Percentiles rank a stretch among this genome's conserved stretches.
Conservation (phyloP, 257 asterid genomes). For the Euphrasia confusa region DNA sequence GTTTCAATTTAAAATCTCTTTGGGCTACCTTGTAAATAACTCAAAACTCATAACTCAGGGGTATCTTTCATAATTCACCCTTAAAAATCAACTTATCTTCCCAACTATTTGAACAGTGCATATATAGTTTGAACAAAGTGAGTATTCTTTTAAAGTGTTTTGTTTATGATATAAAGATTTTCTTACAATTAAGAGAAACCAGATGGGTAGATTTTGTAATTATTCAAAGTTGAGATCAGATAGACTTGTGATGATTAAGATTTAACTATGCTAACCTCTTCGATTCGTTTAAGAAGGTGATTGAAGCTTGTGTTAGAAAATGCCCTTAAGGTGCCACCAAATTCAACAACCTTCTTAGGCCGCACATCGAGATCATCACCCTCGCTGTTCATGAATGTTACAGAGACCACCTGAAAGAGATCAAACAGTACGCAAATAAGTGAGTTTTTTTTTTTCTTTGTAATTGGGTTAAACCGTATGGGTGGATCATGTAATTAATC, state of each 20-base stretch:
- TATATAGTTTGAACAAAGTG: no score
- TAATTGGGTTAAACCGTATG: not conserved
- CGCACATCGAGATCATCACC: conserved; percentile 33
- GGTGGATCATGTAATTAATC: not conserved
- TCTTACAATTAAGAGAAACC: no score
- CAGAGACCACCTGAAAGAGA: conserved; percentile 65
- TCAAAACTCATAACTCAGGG: no score
- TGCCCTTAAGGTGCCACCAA: conserved; percentile 85
- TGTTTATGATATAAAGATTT: no score
- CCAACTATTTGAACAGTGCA: no score
- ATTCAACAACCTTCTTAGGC: conserved; percentile 44
- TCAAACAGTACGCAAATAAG: not conserved
- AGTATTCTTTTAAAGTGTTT: no score
- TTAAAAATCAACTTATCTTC: no score
- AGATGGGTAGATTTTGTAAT: no score
- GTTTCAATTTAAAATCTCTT: no score
- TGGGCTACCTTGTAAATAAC: no score
- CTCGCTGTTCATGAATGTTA: conserved; percentile 62
- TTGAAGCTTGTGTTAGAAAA: conserved; percentile 61
- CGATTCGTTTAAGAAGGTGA: conserved; percentile 61
- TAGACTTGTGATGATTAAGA: not conserved
- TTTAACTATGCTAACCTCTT: conserved; percentile 48
- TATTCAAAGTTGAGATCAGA: not conserved
- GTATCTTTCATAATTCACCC: no score
- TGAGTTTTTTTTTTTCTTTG: not conserved